Evolutionary conservation across 495 filamentous ascomycete species (phyloP).

Genomic region (Aspergillus nidulans): DNA sequence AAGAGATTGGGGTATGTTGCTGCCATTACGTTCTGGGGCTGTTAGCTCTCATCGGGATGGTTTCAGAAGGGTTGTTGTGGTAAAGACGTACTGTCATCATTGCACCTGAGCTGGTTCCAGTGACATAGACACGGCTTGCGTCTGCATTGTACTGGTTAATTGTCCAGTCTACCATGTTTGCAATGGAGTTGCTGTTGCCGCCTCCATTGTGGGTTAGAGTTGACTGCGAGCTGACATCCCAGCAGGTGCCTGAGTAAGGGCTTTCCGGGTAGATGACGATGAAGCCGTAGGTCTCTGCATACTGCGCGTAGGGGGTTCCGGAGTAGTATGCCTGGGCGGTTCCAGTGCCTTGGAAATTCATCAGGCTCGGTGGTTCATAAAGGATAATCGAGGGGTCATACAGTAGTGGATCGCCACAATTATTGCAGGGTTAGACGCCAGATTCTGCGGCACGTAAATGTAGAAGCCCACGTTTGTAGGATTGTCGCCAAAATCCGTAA

Average conservation of each 20-base stretch:
- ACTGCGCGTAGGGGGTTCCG: slow-evolving; percentile 41
- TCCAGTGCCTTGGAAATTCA: slow-evolving; percentile 38
- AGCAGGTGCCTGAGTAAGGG: slow-evolving; percentile 48
- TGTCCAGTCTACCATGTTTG: slow-evolving; percentile 56
- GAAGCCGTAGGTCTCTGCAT: slow-evolving; percentile 52
- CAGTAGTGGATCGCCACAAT: slow-evolving; percentile 52
- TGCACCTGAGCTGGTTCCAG: slow-evolving; percentile 50
- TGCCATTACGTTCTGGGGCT: slow-evolving; percentile 45
- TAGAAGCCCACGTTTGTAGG: slow-evolving; percentile 47
- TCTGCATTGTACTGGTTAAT: slow-evolving; percentile 47
- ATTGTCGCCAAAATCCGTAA: slow-evolving; percentile 29
- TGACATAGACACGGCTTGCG: slow-evolving; percentile 45
- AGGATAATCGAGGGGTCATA: background rate
- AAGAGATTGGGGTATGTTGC: slow-evolving; percentile 57
- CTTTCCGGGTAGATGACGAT: slow-evolving; percentile 54
- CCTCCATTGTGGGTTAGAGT: slow-evolving; percentile 55
- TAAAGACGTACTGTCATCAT: slow-evolving; percentile 45
- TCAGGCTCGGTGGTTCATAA: background rate
- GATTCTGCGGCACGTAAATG: slow-evolving; percentile 51
- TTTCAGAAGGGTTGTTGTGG: background rate
- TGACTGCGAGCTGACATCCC: slow-evolving; percentile 54
- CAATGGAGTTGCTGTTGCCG: slow-evolving; percentile 55
- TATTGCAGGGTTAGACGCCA: slow-evolving; percentile 46
- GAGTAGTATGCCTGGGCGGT: slow-evolving; percentile 47
- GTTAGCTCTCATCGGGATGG: background rate